Evolutionary conservation across 768 basidiomycete genomes (phyloP).

Genomic region (Fomitopsis serialis): DNA sequence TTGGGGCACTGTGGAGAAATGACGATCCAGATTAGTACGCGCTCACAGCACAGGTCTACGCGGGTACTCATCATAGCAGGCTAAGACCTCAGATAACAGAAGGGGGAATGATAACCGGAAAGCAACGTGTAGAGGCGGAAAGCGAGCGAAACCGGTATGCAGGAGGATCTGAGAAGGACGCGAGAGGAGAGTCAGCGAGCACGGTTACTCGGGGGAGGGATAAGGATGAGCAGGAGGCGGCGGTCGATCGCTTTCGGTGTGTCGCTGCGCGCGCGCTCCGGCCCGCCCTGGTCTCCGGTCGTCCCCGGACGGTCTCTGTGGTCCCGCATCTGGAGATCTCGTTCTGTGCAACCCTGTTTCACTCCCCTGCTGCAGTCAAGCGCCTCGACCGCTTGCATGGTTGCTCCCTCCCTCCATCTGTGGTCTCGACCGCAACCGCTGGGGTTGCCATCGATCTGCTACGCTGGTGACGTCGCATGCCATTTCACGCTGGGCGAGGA

Average conservation of each 20-base stretch:
- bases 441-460: no score
- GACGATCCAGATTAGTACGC: conserved; percentile 24
- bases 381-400: no score
- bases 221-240: neutral
- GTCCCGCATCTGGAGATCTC: neutral
- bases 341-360: neutral
- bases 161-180: neutral
- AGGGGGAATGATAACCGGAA: neutral
- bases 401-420: no score
- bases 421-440: no score
- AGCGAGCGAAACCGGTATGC: neutral
- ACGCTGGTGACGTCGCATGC: no score
- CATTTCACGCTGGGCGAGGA: no score
- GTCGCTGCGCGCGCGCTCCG: neutral
- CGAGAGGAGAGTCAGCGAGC: neutral
- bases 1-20: conserved; percentile 62
- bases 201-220: neutral
- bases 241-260: neutral
- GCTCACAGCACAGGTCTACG: neutral
- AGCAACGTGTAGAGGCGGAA: neutral
- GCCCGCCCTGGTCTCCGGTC: neutral
- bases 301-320: neutral
- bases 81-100: neutral
- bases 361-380: no score
- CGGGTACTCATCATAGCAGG: conserved; percentile 53